Evolutionary conservation across 352 stramenopile species (phyloP), one percentile per base, ranked within the genome.

Genomic region (Blastocystis sp.): DNA sequence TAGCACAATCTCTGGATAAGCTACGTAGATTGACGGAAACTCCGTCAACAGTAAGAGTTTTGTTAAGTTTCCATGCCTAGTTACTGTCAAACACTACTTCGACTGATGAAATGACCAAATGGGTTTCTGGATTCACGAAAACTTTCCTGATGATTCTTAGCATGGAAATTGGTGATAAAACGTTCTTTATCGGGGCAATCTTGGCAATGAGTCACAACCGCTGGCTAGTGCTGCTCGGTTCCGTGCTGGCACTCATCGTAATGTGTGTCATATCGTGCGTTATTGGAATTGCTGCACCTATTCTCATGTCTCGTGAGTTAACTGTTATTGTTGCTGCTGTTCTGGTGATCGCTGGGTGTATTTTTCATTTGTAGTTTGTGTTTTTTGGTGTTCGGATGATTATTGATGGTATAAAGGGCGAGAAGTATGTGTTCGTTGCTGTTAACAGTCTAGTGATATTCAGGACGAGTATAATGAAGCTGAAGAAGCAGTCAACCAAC

Each of bases 81-180:
- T 34, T 34, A 34, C 1, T 34, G 29, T 34, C 20, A 59, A 59
- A n/a, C 2, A 59, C 13, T n/a, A 13, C 50, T 13, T 59, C 39
- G 20, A 56, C 15, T 34, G 45, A 39, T 15, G 55, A 77, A 45
- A 43, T 26, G 13, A 18, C 43, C 3, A 39, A 34, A 39, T 87
- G 76, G 50, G 87, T 93, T 84, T 93, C 92, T 26, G 93, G 92
- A 43, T 95, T 96, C 90, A 92, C 95, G 70, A 93, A 96, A 90
- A 92, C 94, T 50, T 95, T 98, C 89, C 92, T 96, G 76, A 95
- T 98, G 69, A 98, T 98, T 77, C 98, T 98, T 93, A 94, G 98
- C 26, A 98, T 96, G 75, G 96, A 99, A 91, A 97, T 99, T 89
- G 97, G 97, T 69, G 97, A 99, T 93, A 99, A 99, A 90, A 99